Evolutionary conservation across 495 filamentous ascomycete genomes (phyloP).

Genomic region (Daldinia grandis): DNA sequence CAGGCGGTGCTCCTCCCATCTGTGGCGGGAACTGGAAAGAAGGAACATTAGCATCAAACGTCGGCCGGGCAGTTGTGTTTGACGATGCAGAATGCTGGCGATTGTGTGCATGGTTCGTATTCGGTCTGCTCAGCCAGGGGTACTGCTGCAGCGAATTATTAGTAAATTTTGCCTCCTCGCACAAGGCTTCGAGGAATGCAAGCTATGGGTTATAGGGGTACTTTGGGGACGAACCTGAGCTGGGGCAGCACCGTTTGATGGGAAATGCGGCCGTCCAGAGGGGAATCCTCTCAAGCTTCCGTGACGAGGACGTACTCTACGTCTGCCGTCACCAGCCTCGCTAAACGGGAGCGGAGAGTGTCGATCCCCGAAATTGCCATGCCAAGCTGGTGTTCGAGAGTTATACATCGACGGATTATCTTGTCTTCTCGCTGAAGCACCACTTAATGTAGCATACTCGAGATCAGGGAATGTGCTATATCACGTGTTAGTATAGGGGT

Average conservation of each 20-base stretch:
- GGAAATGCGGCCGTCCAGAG: conserved; percentile 18
- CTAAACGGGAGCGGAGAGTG: conserved; percentile 49
- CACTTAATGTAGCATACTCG: conserved; percentile 9
- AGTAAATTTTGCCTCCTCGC: conserved; percentile 18
- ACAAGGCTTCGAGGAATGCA: neutral
- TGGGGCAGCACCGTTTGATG: conserved; percentile 9
- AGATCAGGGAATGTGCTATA: conserved; percentile 26
- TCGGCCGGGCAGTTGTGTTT: conserved; percentile 7
- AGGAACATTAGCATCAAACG: conserved; percentile 5
- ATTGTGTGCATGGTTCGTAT: conserved; percentile 17
- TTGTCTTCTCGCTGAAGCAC: conserved; percentile 21
- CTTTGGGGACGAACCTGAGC: conserved; percentile 24
- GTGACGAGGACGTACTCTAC: conserved; percentile 52
- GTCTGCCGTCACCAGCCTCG: conserved; percentile 48
- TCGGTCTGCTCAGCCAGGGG: conserved; percentile 24
- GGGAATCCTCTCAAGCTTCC: conserved; percentile 41
- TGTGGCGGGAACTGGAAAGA: conserved; percentile 21
- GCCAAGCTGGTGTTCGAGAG: conserved; percentile 17
- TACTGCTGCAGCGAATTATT: conserved; percentile 35
- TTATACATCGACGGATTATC: conserved; percentile 12
- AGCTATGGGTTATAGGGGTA: neutral
- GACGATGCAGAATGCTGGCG: conserved; percentile 22
- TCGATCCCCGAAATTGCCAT: conserved; percentile 42
- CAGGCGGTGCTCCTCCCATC: conserved; percentile 18
- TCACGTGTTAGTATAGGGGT: conserved; percentile 3